Percentiles rank a stretch among this genome's conserved stretches.
These are phyloP conservation scores for Starmera pachycereana DNA, from an alignment of 805 yeast genomes.

Conservation along the genomic window DNA sequence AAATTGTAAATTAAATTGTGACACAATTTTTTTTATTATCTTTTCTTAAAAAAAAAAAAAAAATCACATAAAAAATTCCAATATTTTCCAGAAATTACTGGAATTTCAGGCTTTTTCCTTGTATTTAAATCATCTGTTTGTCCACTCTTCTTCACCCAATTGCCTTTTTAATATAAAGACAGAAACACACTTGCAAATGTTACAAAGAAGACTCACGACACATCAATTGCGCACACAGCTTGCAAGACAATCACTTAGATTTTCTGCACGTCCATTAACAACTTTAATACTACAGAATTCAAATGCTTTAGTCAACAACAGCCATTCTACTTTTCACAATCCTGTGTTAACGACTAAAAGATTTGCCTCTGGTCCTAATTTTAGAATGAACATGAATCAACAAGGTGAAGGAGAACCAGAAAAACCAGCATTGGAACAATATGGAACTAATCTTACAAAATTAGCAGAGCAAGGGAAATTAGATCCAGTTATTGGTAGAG, in stretches of 20 bases:
- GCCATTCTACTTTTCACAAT: not conserved
- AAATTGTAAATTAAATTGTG: no score
- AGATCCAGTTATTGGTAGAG: slow-evolving; percentile 96
- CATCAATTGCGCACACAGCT: slow-evolving; percentile 23
- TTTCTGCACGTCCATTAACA: no score
- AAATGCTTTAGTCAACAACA: slow-evolving; percentile 4
- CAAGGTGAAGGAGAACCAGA: slow-evolving; percentile 38
- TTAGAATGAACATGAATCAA: slow-evolving; percentile 28
- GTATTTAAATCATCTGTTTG: no score
- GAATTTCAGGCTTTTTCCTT: no score
- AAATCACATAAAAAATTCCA: no score
- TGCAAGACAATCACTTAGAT: slow-evolving; percentile 27
- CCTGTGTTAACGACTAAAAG: slow-evolving; percentile 3
- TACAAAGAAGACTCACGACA: not conserved
- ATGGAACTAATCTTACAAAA: slow-evolving; percentile 77
- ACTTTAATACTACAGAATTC: slow-evolving; percentile 1
- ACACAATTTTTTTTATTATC: no score
- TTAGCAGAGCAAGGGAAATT: slow-evolving; percentile 83
- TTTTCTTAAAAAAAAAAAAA: no score
- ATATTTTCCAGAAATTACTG: no score
- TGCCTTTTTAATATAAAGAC: no score
- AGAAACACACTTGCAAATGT: no score
- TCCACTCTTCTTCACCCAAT: no score
- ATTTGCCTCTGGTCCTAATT: slow-evolving; percentile 11
- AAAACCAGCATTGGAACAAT: slow-evolving; percentile 73